These are phyloP conservation scores for Calocera cornea DNA, from an alignment of 768 basidiomycete genomes.

Conservation along the genomic window DNA sequence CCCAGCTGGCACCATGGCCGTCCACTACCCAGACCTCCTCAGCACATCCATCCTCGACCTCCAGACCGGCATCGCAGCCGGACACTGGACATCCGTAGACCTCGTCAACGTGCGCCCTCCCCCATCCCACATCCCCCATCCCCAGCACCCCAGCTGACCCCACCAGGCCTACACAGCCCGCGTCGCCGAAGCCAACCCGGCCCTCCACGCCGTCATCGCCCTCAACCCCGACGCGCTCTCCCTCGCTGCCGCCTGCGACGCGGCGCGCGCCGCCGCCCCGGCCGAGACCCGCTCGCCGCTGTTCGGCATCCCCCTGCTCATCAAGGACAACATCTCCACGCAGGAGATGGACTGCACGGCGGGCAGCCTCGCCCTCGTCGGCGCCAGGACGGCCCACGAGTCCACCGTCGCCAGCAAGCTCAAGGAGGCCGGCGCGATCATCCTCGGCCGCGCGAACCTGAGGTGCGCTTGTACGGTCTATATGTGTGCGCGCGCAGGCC, in stretches of 20 bases:
- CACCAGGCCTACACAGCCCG: neutral
- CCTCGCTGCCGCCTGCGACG: neutral
- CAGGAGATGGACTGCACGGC: constrained; percentile 7
- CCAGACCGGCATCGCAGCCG: neutral
- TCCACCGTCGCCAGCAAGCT: constrained; percentile 9
- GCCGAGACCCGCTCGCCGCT: neutral
- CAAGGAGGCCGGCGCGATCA: constrained; percentile 11
- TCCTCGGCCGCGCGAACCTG: constrained; percentile 5
- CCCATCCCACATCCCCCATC: neutral
- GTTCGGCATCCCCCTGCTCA: constrained; percentile 7
- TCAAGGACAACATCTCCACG: constrained; percentile 11
- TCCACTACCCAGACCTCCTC: neutral
- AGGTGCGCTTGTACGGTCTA: no score
- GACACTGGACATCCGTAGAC: neutral
- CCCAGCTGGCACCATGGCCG: neutral
- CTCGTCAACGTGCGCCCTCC: neutral
- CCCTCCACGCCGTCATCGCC: neutral
- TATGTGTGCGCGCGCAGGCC: no score
- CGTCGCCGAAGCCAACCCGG: neutral
- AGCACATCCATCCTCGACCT: neutral
- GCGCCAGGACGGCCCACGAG: constrained; percentile 4
- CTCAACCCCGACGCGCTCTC: neutral
- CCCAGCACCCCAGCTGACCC: neutral
- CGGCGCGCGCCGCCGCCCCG: neutral
- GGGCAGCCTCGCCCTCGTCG: neutral